Evolutionary conservation across 371 early-diverging fungal species (phyloP), one percentile per base, ranked within the genome.

Genomic region (Mucor circinelloides): DNA sequence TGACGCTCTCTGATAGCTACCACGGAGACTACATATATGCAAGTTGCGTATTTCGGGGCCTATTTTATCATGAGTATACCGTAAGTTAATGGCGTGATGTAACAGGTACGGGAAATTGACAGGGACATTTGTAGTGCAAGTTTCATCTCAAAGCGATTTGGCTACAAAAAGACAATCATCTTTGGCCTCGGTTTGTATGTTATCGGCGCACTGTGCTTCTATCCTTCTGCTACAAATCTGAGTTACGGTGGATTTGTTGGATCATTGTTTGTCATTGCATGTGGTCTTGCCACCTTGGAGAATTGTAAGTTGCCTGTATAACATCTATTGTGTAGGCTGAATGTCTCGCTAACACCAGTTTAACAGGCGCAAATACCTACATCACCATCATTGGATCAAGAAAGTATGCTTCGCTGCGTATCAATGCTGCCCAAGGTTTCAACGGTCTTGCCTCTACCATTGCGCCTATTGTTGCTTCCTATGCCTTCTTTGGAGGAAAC

Each of bases 41-140:
- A 83, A 63, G 81, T 83, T 5, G 81, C 83, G 2, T 83, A 83
- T 42, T 83, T 81, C 64, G 83, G 83, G 40, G 83, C 81, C 17
- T 82, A 82, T 54, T 80, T 82, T 60, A 67, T 82, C 2, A 71
- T 78, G 52, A 76, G 80, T 76, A 72, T 78, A 48, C 80, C 80
- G 83, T 80, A 73, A 70, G 82, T 67, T 31, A 23, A 10, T 19
- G 21, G 10, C 8, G 12, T 12, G 25, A 25, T 23, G 21, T 10
- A 5, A 50, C 4, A 10, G 23, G 23, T 50, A 23, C 10, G 19
- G 7, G 21, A n/a, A 23, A 25, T 44, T 46, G 15, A 55, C 2
- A n/a, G 30, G 36, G 28, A 55, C 13, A 28, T 25, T 1, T 54
- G 10, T 54, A 81, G 80, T 44, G 83, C 83, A 50, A 76, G 83